Percentiles rank a stretch among this genome's conserved stretches.
These are phyloP conservation scores for Camellia lanceoleosa DNA, from an alignment of 148 eudicot genomes.

Conservation along the genomic window DNA sequence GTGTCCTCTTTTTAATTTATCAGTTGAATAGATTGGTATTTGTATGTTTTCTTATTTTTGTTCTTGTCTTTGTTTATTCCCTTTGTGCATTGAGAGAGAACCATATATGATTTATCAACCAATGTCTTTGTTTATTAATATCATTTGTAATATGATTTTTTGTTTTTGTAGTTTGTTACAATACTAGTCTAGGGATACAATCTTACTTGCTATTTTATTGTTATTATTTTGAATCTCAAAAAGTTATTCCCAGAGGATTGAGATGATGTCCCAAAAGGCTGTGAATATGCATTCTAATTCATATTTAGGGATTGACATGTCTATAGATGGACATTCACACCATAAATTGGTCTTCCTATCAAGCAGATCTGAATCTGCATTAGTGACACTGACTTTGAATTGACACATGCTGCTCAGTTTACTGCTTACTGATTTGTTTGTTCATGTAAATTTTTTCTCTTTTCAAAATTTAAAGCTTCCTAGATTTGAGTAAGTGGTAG, in stretches of 20 bases:
- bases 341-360: not conserved
- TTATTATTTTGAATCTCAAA: not conserved
- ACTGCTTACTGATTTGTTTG: not conserved
- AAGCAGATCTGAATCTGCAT: conserved; percentile 3
- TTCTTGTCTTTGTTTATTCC: not conserved
- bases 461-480: not conserved
- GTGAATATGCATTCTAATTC: not conserved
- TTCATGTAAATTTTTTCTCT: not conserved
- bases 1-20: too few relatives aligned
- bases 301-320: not conserved
- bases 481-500: too few relatives aligned
- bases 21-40: not conserved
- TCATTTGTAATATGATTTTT: not conserved
- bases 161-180: too few relatives aligned
- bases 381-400: not conserved
- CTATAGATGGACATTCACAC: not conserved
- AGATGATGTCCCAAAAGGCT: not conserved
- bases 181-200: too few relatives aligned
- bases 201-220: not conserved
- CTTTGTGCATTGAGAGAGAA: not conserved
- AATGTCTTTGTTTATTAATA: not conserved
- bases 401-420: not conserved
- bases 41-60: not conserved
- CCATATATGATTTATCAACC: not conserved
- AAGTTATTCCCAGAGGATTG: not conserved